Evolutionary conservation across 2,329 filamentous ascomycete species (phyloP).

Genomic region (Phialophora expanda): DNA sequence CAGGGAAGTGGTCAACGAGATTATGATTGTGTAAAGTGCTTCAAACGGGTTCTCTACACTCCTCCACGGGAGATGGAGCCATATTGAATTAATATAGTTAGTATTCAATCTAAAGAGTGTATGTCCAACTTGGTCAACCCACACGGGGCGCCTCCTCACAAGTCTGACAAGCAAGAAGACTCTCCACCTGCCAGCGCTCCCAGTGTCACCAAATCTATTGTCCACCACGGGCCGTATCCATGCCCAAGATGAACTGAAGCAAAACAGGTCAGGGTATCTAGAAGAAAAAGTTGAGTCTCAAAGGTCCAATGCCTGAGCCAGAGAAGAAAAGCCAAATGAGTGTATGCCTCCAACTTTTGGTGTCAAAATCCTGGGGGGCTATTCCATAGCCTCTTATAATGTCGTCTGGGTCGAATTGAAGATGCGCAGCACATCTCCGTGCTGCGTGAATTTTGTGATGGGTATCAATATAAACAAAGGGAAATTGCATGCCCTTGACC

Average conservation of each 20-base stretch:
- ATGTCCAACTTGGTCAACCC: background rate
- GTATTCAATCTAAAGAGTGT: constrained; percentile 5
- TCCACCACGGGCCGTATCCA: background rate
- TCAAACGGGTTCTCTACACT: too few relatives aligned
- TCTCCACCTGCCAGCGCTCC: background rate
- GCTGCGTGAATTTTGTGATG: constrained; percentile 1
- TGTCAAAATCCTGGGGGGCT: constrained; percentile 11
- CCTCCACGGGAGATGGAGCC: background rate
- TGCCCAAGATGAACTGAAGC: constrained; percentile 6
- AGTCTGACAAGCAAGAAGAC: background rate
- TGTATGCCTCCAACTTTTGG: constrained; percentile 22
- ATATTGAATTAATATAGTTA: background rate
- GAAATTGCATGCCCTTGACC: too few relatives aligned
- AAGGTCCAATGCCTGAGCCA: constrained; percentile 27
- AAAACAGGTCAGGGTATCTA: constrained; percentile 23
- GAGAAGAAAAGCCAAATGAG: constrained; percentile 18
- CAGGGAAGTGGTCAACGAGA: too few relatives aligned
- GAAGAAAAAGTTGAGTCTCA: constrained; percentile 18
- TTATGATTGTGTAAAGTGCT: too few relatives aligned
- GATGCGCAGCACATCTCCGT: background rate
- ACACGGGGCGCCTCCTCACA: background rate
- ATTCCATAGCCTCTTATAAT: constrained; percentile 6
- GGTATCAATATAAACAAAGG: constrained; percentile 25
- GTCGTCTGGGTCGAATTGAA: constrained; percentile 6
- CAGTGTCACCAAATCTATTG: constrained; percentile 5